Evolutionary conservation across 352 stramenopile species (phyloP), one percentile per base, ranked within the genome.

Genomic region (Hyaloperonospora arabidopsidis): DNA sequence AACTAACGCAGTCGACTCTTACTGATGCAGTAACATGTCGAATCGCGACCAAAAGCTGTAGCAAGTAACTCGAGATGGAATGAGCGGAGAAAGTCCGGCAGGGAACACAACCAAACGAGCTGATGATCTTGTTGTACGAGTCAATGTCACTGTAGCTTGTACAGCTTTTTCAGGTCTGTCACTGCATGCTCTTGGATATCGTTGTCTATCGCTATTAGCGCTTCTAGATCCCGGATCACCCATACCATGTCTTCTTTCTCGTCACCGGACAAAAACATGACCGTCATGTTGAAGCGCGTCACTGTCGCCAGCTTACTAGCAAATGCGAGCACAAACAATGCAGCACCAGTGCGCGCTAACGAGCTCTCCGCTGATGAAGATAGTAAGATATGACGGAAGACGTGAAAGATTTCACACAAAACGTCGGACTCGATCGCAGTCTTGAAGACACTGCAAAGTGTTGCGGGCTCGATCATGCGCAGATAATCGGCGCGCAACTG

Each of bases 11-110:
- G 34, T 86, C 79, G 49, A 72, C 78, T 21, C 63, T 93, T 2
- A 57, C 73, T 2, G 83, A 93, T 49, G 83, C 83, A 10, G 79
- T 86, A 35, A 67, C 72, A 11, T 86, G 74, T 45, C 75, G 80
- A 77, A 93, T 93, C 84, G 83, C 83, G n/a, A 90, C 79, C 36
- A 93, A 93, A 64, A 88, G 69, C 59, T 89, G 77, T 71, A 86
- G 57, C 74, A 93, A 93, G 59, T 93, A 79, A 70, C 49, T 22
- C n/a, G 38, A 48, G 19, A 32, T 8, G 25, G 25, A 32, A 32
- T 8, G 25, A 4, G 25, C 25, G 25, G 8, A 32, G 25, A 32
- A 32, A 32, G 25, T 32, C 32, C 10, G 49, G 23, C 48, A 43
- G 39, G 40, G 54, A n/a, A 63, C 44, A 14, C 17, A 36, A 35